These are phyloP conservation scores for Fusarium torulosum DNA, from an alignment of 2,329 filamentous ascomycete genomes.

Conservation along the genomic window DNA sequence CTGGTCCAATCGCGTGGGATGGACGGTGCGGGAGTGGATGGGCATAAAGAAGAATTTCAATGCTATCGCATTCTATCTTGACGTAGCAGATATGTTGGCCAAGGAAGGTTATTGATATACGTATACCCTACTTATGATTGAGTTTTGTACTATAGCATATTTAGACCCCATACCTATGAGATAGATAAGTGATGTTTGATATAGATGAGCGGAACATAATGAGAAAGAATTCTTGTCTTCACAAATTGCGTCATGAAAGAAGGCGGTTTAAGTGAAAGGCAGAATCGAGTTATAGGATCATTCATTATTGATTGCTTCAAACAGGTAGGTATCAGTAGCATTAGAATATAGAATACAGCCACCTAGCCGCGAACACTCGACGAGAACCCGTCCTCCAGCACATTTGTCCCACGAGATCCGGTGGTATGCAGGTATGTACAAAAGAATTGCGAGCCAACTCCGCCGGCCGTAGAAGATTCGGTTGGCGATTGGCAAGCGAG, in stretches of 20 bases:
- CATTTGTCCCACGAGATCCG: conserved; percentile 46
- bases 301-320: conserved; percentile 45
- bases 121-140: background rate
- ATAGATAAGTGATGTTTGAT: conserved; percentile 5
- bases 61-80: conserved; percentile 75
- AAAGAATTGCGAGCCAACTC: conserved; percentile 36
- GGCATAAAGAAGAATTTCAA: conserved; percentile 72
- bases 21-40: conserved; percentile 64
- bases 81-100: conserved; percentile 77
- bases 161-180: conserved; percentile 1
- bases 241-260: background rate
- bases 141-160: background rate
- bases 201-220: background rate
- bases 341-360: conserved; percentile 52
- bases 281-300: background rate
- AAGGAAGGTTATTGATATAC: conserved; percentile 66
- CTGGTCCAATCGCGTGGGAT: conserved; percentile 72
- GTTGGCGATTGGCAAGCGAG: conserved; percentile 31
- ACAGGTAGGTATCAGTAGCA: conserved; percentile 54
- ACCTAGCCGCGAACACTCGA: conserved; percentile 50
- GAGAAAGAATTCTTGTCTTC: background rate
- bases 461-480: conserved; percentile 17
- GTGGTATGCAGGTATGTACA: conserved; percentile 46
- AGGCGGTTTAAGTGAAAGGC: background rate
- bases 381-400: conserved; percentile 50